A percentile compares a stretch with the other conserved stretches of the same genome.
phyloP scores from a whole-genome alignment of 2,329 filamentous ascomycete genomes.

The Aspergillus caelatus region DNA sequence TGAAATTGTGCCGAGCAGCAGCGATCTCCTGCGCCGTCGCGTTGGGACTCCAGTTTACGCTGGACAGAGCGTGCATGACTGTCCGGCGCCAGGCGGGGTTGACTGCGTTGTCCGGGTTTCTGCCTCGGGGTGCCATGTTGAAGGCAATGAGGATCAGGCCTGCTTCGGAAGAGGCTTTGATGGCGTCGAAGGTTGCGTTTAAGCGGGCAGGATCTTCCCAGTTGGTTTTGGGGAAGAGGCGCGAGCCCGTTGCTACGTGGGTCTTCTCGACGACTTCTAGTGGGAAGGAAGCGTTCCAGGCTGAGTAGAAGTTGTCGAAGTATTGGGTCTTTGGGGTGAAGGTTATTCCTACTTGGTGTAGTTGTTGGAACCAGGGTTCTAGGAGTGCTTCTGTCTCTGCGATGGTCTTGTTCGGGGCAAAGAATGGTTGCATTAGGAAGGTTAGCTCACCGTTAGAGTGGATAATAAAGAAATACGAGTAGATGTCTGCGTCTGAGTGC shows the following conservation, averaged over 20 bases:
- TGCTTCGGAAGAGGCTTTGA: conserved; percentile 4
- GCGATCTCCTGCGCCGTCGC: conserved; percentile 1
- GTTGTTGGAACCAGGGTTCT: not conserved
- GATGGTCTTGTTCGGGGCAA: not conserved
- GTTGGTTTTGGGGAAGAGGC: not conserved
- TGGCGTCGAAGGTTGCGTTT: not conserved
- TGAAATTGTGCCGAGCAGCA: not conserved
- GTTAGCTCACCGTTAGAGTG: not conserved
- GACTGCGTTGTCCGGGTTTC: conserved; percentile 9
- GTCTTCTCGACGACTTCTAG: not conserved
- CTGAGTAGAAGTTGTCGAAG: not conserved
- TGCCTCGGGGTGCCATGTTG: conserved; percentile 6
- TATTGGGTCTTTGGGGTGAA: not conserved
- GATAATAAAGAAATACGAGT: not conserved
- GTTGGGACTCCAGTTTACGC: conserved; percentile 5
- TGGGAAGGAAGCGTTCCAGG: not conserved
- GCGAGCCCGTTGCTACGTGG: not conserved
- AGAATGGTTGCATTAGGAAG: not conserved
- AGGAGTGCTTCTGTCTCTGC: not conserved
- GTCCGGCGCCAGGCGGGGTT: conserved; percentile 7
- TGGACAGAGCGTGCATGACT: conserved; percentile 7
- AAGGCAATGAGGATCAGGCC: conserved; percentile 7
- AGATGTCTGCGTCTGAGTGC: not conserved
- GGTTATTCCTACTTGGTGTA: not conserved
- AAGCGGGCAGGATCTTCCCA: not conserved